Evolutionary conservation across 345 rosid species (phyloP), one percentile per base, ranked within the genome.

Genomic region (Clausena lansium): DNA sequence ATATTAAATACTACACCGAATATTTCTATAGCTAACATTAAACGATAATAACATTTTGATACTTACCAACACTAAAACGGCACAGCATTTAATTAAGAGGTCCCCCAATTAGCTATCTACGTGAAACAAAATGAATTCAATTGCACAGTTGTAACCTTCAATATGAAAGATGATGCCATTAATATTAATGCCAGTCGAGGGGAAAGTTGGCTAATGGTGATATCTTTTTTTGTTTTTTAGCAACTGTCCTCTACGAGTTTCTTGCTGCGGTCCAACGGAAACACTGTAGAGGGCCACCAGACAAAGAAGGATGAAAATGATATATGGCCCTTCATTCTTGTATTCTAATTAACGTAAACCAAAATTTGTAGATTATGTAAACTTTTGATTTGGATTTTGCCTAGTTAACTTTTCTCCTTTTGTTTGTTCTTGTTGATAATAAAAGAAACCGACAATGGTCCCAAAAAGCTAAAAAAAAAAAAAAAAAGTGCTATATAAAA

Each of bases 271-370:
- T 81, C 82, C 81, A 20, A n/a, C n/a, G 28, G 62, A 67, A 70
- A 33, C 30, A n/a, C 39, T 68, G 47, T 75, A 8, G 36, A 70
- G 86, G 69, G 76, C 81, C 88, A 81, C 45, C 33, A 19, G 68
- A 71, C 25, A 61, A 73, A 57, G 60, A 59, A 67, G 65, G 67
- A 55, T 74, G 78, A 36, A 27, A 69, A 50, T 36, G 71, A 75
- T 28, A 45, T 45, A 45, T 45, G 15, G 13, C 15, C 50, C 50
- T 45, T 45, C 47, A 45, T 45, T 45, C 50, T 45, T 45, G 50
- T 13, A 45, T 45, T 11, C 15, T 45, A 45, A 45, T 45, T 45
- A 54, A 66, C 39, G 28, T 19, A 36, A 62, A 24, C 35, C 3
- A 70, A 39, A 52, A 66, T 9, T 9, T 36, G 38, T 70, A 9